Percentiles rank a stretch among this genome's conserved stretches.
These are phyloP conservation scores for Verticillium nonalfalfae DNA, from an alignment of 2,329 filamentous ascomycete species.

Conservation along the genomic window DNA sequence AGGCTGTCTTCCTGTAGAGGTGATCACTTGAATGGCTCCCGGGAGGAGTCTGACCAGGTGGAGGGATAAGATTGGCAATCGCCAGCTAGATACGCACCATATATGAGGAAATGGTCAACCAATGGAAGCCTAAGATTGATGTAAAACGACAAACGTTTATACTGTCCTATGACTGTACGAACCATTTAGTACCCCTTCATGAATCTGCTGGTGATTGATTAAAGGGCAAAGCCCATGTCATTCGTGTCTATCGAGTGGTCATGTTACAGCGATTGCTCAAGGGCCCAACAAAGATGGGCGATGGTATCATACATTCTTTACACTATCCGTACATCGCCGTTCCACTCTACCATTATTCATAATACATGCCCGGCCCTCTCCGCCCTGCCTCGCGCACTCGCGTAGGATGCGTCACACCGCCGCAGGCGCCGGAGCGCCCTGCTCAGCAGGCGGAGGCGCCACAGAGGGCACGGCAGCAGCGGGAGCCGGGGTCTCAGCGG, in stretches of 20 bases:
- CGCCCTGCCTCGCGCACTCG: neutral
- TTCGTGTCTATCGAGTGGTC: neutral
- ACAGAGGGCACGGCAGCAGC: neutral
- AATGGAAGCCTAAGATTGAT: neutral
- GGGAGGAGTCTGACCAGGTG: neutral
- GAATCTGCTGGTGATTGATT: too few relatives aligned
- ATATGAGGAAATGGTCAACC: neutral
- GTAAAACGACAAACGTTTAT: neutral
- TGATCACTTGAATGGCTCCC: neutral
- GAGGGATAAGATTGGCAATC: neutral
- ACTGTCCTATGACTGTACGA: too few relatives aligned
- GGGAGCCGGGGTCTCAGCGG: neutral
- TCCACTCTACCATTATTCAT: neutral
- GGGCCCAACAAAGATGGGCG: neutral
- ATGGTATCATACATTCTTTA: neutral
- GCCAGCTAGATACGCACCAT: neutral
- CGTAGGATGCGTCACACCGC: neutral
- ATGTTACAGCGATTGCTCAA: neutral
- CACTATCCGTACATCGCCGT: neutral
- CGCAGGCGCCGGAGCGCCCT: neutral
- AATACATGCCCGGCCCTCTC: neutral
- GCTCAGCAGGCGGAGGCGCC: neutral
- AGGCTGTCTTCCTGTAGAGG: neutral
- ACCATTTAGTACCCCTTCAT: too few relatives aligned
- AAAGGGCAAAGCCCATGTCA: too few relatives aligned